Evolutionary conservation across 805 yeast species (phyloP).

Genomic region (Candida xiaguanensis): DNA sequence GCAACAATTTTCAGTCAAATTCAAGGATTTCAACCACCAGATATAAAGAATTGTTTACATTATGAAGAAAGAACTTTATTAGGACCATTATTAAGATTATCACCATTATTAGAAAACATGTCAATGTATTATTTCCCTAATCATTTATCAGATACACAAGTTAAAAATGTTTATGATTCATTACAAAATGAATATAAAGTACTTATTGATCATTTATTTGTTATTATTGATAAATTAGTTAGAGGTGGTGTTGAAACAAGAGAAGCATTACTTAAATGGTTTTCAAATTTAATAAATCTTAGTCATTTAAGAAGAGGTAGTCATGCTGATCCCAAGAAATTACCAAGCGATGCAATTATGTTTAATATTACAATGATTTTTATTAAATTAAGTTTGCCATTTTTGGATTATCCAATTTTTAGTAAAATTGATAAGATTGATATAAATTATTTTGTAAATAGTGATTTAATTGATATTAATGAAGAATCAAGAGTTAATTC

Average conservation of each 20-base stretch:
- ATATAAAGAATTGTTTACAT: constrained; percentile 41
- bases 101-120: constrained; percentile 62
- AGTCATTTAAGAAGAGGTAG: constrained; percentile 87
- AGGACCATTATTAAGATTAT: constrained; percentile 73
- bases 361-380: constrained; percentile 67
- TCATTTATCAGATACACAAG: constrained; percentile 30
- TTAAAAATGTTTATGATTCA: constrained; percentile 51
- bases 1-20: constrained; percentile 58
- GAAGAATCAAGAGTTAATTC: constrained; percentile 86
- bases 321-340: constrained; percentile 63
- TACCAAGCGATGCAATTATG: constrained; percentile 81
- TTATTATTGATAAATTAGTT: constrained; percentile 67
- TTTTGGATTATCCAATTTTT: constrained; percentile 58
- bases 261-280: constrained; percentile 58
- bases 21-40: constrained; percentile 49
- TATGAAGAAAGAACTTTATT: constrained; percentile 62
- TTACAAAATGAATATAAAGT: constrained; percentile 62
- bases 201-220: constrained; percentile 60
- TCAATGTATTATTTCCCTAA: constrained; percentile 43
- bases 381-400: constrained; percentile 76
- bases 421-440: constrained; percentile 76
- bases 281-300: constrained; percentile 69
- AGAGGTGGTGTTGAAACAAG: constrained; percentile 71
- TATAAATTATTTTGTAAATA: constrained; percentile 57
- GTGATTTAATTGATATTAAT: constrained; percentile 54